A percentile compares a stretch with the other conserved stretches of the same genome.
phyloP scores from a whole-genome alignment of 805 yeast genomes.

The Maudiozyma bulderi region DNA sequence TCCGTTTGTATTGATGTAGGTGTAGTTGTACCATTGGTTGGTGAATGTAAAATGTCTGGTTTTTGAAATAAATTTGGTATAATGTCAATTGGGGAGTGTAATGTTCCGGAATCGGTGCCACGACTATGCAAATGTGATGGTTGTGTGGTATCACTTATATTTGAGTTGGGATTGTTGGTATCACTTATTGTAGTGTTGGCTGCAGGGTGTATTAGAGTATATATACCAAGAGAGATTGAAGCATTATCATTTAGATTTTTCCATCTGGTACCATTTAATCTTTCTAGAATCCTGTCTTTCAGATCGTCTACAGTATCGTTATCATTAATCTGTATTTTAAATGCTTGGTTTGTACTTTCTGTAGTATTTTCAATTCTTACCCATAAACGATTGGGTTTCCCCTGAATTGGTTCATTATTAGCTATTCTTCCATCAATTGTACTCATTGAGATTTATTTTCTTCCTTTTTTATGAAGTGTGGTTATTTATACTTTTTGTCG shows the following conservation, averaged over 20 bases:
- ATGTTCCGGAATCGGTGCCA: neutral
- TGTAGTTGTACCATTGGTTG: neutral
- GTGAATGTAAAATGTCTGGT: neutral
- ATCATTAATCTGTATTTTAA: slow-evolving; percentile 54
- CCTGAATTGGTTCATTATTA: neutral
- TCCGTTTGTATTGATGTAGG: neutral
- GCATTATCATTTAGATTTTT: slow-evolving; percentile 42
- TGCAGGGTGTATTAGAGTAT: slow-evolving; percentile 3
- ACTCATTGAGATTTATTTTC: neutral
- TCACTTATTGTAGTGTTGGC: neutral
- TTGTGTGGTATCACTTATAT: neutral
- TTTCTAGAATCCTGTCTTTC: slow-evolving; percentile 51
- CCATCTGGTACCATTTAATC: slow-evolving; percentile 46
- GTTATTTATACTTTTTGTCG: too few species aligned
- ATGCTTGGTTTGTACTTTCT: slow-evolving; percentile 35
- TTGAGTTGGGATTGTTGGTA: neutral
- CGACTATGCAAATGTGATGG: neutral
- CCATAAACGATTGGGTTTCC: slow-evolving; percentile 14
- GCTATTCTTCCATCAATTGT: neutral
- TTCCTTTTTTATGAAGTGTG: too few species aligned
- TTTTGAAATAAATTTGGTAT: neutral
- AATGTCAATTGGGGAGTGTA: neutral
- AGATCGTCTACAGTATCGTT: slow-evolving; percentile 74
- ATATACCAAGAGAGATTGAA: slow-evolving; percentile 62
- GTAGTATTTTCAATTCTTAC: slow-evolving; percentile 10